phyloP scores from a whole-genome alignment of 2,329 filamentous ascomycete genomes.

The Exophiala sp. region DNA sequence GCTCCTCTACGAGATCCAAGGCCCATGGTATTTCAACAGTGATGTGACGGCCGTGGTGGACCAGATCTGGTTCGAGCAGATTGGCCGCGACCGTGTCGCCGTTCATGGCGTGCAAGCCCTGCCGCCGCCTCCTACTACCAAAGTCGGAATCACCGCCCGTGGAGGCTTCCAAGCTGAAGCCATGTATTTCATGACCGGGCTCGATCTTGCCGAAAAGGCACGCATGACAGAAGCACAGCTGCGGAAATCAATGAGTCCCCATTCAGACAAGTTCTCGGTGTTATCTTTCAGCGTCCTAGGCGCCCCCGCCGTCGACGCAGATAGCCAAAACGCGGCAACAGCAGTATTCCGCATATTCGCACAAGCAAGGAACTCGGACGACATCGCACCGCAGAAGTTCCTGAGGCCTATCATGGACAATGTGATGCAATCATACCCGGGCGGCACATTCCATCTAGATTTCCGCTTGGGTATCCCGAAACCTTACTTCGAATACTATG shows the following conservation, averaged over 20 bases:
- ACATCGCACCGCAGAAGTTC: conserved; percentile 34
- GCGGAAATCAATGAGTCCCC: conserved; percentile 36
- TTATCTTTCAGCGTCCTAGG: conserved; percentile 34
- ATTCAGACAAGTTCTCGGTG: conserved; percentile 32
- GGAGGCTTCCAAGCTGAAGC: conserved; percentile 46
- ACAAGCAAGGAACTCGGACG: conserved; percentile 41
- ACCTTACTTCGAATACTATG: conserved; percentile 33
- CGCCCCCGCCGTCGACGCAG: conserved; percentile 32
- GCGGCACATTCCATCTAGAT: conserved; percentile 35
- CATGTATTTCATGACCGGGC: conserved; percentile 42
- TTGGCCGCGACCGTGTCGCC: conserved; percentile 46
- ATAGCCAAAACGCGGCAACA: conserved; percentile 40
- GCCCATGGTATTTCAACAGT: conserved; percentile 53
- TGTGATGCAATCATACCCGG: conserved; percentile 40
- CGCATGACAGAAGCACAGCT: conserved; percentile 43
- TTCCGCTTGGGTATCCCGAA: conserved; percentile 34
- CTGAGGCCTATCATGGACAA: conserved; percentile 36
- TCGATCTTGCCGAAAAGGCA: conserved; percentile 44
- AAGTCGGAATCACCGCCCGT: conserved; percentile 44
- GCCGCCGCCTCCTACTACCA: conserved; percentile 48
- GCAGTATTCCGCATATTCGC: conserved; percentile 40
- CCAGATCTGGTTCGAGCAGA: conserved; percentile 48
- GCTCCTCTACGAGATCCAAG: conserved; percentile 51
- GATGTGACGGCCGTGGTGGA: conserved; percentile 51
- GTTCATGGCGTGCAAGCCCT: conserved; percentile 40